These are phyloP conservation scores for Fusarium dlaminii DNA, from an alignment of 2,329 filamentous ascomycete species.

Conservation along the genomic window DNA sequence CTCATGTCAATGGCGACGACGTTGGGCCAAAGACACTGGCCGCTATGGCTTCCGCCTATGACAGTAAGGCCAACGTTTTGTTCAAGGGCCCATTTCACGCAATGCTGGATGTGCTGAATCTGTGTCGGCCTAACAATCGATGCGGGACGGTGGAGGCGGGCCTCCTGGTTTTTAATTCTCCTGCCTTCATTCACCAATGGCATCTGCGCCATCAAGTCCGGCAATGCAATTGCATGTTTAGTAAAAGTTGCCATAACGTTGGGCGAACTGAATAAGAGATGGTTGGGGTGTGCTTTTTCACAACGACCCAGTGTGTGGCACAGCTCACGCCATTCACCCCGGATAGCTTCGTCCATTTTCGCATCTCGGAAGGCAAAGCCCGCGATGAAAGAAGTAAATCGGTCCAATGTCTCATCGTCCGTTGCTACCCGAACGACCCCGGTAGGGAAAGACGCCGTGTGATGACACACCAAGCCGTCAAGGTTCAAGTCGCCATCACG, in stretches of 20 bases:
- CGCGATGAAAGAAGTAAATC: slow-evolving; percentile 62
- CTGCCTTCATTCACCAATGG: slow-evolving; percentile 44
- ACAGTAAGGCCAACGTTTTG: slow-evolving; percentile 58
- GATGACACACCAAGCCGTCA: slow-evolving; percentile 59
- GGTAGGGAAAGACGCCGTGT: slow-evolving; percentile 57
- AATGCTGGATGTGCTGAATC: slow-evolving; percentile 62
- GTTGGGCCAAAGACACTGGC: slow-evolving; percentile 63
- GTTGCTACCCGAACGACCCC: slow-evolving; percentile 56
- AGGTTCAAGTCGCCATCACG: slow-evolving; percentile 55
- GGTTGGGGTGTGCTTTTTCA: slow-evolving; percentile 47
- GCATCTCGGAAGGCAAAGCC: slow-evolving; percentile 53
- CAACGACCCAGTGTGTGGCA: slow-evolving; percentile 59
- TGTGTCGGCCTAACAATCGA: slow-evolving; percentile 57
- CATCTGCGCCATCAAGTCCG: slow-evolving; percentile 55
- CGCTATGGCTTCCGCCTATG: slow-evolving; percentile 70
- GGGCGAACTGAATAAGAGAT: slow-evolving; percentile 61
- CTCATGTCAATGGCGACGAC: slow-evolving; percentile 68
- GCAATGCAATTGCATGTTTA: slow-evolving; percentile 53
- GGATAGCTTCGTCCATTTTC: slow-evolving; percentile 47
- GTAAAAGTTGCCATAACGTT: slow-evolving; percentile 63
- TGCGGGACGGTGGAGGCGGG: slow-evolving; percentile 55
- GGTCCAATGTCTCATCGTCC: slow-evolving; percentile 56
- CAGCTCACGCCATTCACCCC: slow-evolving; percentile 56
- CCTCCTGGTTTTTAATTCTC: slow-evolving; percentile 62
- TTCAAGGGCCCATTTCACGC: slow-evolving; percentile 65